Conservation (phyloP, 1,284 basidiomycete species). For the Pseudozyma tsukubaensis region DNA sequence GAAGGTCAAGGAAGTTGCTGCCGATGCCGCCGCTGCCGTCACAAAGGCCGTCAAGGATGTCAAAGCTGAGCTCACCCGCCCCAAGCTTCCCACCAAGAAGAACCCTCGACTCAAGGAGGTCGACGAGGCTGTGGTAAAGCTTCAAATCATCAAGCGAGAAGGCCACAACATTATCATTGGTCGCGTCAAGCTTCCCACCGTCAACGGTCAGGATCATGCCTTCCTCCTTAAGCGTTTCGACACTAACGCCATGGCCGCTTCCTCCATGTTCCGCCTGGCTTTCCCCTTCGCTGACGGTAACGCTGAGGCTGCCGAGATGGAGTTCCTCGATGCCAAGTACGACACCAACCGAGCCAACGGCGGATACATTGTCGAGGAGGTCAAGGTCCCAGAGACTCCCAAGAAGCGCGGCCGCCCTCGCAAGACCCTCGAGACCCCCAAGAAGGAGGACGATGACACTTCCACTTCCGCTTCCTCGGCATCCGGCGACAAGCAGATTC, state of each 20-base stretch:
- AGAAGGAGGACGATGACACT: conserved; percentile 44
- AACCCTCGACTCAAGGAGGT: conserved; percentile 60
- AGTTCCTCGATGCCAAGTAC: conserved; percentile 83
- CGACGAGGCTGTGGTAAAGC: conserved; percentile 75
- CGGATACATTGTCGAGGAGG: conserved; percentile 72
- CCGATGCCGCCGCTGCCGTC: conserved; percentile 15
- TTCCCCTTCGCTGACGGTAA: conserved; percentile 85
- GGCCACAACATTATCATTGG: conserved; percentile 87
- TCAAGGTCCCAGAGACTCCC: conserved; percentile 69
- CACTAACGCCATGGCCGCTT: conserved; percentile 92
- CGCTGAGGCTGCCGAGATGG: conserved; percentile 84
- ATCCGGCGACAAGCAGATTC: conserved; percentile 33
- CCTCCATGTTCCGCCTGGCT: conserved; percentile 97
- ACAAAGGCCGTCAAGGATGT: conserved; percentile 28
- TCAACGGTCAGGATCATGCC: conserved; percentile 75
- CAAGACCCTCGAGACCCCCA: conserved; percentile 42
- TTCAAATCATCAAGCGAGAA: conserved; percentile 83
- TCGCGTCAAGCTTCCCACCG: conserved; percentile 89
- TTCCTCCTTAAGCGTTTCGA: conserved; percentile 95
- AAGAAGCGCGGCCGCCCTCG: conserved; percentile 55
- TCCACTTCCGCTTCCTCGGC: conserved; percentile 1
- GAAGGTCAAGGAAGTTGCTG: conserved; percentile 37
- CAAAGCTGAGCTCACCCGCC: conserved; percentile 40
- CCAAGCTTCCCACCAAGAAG: conserved; percentile 58
- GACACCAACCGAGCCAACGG: conserved; percentile 87